These are phyloP conservation scores for Gossypium gossypioides DNA, from an alignment of 441 rosid species.

Conservation along the genomic window DNA sequence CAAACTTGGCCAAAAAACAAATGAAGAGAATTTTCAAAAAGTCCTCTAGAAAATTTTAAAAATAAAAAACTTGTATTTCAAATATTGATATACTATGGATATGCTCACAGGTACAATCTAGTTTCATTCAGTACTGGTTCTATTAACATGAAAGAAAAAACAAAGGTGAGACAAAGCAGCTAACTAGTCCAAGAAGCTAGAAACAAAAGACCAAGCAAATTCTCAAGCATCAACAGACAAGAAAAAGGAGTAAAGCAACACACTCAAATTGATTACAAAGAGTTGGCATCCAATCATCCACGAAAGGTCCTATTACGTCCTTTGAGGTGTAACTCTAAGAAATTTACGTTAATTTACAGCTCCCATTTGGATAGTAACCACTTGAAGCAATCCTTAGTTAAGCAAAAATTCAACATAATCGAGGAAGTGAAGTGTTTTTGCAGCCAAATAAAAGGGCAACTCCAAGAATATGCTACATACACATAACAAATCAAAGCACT, in stretches of 20 bases:
- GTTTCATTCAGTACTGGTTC: not conserved
- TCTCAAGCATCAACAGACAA: not conserved
- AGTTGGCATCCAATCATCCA: not conserved
- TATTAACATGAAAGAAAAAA: not conserved
- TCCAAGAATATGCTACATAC: not conserved
- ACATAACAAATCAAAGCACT: not conserved
- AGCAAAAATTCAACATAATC: not conserved
- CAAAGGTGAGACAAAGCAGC: not conserved
- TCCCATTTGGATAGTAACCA: not conserved
- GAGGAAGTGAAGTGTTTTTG: not conserved
- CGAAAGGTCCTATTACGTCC: not conserved
- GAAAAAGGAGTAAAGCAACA: not conserved
- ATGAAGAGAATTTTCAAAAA: not conserved
- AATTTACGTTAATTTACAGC: not conserved
- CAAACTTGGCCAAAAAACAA: not conserved
- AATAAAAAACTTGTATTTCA: not conserved
- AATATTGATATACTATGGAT: not conserved
- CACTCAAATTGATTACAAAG: not conserved
- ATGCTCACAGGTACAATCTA: not conserved
- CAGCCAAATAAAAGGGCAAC: not conserved
- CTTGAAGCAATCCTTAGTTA: not conserved
- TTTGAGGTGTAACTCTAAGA: not conserved
- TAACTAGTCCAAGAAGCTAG: not conserved
- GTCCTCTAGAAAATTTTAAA: not conserved
- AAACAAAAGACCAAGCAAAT: constrained; percentile 4